Percentiles rank a stretch among this genome's conserved stretches.
Conservation (phyloP, 805 yeast genomes). For the Scheffersomyces coipomensis region DNA sequence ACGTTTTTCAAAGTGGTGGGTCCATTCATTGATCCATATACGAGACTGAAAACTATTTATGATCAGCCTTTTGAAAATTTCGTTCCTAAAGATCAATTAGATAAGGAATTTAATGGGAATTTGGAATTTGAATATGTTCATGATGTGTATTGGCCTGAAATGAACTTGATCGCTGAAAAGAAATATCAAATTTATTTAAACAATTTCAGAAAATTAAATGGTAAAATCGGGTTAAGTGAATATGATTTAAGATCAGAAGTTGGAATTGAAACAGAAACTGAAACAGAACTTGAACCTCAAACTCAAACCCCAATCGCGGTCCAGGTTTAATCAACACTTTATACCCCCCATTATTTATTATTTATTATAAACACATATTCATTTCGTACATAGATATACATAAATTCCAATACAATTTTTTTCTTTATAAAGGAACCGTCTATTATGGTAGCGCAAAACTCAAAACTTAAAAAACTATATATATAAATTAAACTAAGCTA, state of each 20-base stretch:
- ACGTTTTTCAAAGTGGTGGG: constrained; percentile 55
- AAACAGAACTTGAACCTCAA: too few species aligned
- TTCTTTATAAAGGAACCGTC: too few species aligned
- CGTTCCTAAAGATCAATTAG: constrained; percentile 53
- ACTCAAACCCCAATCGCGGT: too few species aligned
- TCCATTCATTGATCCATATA: constrained; percentile 59
- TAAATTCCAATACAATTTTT: too few species aligned
- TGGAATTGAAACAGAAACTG: too few species aligned
- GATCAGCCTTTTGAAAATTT: constrained; percentile 57
- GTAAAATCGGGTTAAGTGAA: constrained; percentile 53
- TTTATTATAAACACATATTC: too few species aligned
- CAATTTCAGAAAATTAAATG: constrained; percentile 45
- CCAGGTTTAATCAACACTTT: too few species aligned
- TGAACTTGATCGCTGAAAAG: constrained; percentile 41
- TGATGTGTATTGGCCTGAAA: constrained; percentile 51
- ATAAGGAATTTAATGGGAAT: constrained; percentile 47
- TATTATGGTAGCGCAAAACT: too few species aligned
- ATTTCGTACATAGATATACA: too few species aligned
- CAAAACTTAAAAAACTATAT: too few species aligned
- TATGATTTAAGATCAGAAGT: constrained; percentile 42
- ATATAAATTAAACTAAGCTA: too few species aligned
- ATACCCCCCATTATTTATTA: too few species aligned
- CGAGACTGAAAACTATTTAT: constrained; percentile 55
- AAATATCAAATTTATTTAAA: constrained; percentile 30
- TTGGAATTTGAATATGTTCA: constrained; percentile 53